A percentile compares a stretch with the other conserved stretches of the same genome.
phyloP scores from a whole-genome alignment of 495 filamentous ascomycete genomes.

The Collariella sp. region DNA sequence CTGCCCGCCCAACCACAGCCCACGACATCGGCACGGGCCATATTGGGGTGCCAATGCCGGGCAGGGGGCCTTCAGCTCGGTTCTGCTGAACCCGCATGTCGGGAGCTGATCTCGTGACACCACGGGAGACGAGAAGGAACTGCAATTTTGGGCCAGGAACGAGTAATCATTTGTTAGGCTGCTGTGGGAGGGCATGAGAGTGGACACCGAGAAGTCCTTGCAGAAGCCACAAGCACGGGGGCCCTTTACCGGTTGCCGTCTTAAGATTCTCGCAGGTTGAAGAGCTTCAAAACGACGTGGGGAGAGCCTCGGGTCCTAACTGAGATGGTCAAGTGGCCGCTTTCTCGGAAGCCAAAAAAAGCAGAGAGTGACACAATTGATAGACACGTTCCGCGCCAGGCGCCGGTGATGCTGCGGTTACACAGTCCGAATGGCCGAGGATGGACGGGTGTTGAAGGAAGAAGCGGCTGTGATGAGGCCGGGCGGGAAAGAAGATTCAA shows the following conservation, averaged over 20 bases:
- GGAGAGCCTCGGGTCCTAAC: background rate
- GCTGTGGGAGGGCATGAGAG: background rate
- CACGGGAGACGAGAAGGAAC: background rate
- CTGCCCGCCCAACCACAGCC: conserved; percentile 1
- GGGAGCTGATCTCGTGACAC: background rate
- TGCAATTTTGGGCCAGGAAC: background rate
- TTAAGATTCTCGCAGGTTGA: background rate
- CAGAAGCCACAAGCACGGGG: background rate
- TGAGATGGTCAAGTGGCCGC: background rate
- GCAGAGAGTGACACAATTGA: background rate
- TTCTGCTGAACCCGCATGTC: background rate
- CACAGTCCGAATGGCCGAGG: too few species aligned
- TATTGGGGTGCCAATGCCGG: background rate
- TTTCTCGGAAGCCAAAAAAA: background rate
- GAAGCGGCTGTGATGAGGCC: too few species aligned
- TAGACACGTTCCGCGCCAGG: background rate
- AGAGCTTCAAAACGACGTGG: too few species aligned
- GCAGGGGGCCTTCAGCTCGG: background rate
- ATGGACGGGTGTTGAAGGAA: too few species aligned
- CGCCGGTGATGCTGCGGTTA: background rate
- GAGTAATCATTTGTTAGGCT: background rate
- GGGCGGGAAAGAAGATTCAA: too few species aligned
- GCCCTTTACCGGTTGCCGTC: background rate
- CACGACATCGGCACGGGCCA: conserved; percentile 1
- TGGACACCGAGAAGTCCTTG: background rate